A percentile compares a stretch with the other conserved stretches of the same genome.
Conservation (phyloP, 768 basidiomycete species). For the Podaxis mareebaensis region DNA sequence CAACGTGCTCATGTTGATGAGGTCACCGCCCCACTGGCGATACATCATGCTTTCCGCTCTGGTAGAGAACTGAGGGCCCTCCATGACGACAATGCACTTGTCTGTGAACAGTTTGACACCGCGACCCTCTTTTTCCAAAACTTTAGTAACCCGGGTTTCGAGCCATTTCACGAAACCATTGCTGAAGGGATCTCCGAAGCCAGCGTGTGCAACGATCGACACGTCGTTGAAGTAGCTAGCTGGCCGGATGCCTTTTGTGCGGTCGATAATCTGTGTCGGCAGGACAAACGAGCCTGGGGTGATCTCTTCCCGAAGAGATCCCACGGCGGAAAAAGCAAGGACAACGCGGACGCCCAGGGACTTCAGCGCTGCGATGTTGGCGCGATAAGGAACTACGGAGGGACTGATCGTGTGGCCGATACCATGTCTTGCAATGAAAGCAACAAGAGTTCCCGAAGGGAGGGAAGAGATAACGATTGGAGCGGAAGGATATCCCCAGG, state of each 20-base stretch:
- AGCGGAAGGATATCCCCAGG: slow-evolving; percentile 91
- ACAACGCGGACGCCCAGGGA: slow-evolving; percentile 86
- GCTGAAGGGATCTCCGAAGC: slow-evolving; percentile 93
- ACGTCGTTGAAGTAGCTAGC: slow-evolving; percentile 85
- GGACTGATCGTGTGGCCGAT: slow-evolving; percentile 77
- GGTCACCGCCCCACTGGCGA: slow-evolving; percentile 85
- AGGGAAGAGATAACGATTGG: slow-evolving; percentile 92
- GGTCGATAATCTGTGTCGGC: slow-evolving; percentile 92
- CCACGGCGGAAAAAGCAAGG: slow-evolving; percentile 94
- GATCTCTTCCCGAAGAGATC: slow-evolving; percentile 92
- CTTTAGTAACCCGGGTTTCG: slow-evolving; percentile 60
- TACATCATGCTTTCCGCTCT: slow-evolving; percentile 96
- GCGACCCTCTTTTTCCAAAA: slow-evolving; percentile 57
- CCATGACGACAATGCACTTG: slow-evolving; percentile 93
- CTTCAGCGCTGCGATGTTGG: slow-evolving; percentile 96
- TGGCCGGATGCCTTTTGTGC: slow-evolving; percentile 92
- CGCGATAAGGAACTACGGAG: slow-evolving; percentile 78
- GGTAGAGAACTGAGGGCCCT: slow-evolving; percentile 98
- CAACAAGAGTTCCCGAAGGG: slow-evolving; percentile 76
- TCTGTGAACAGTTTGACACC: slow-evolving; percentile 74
- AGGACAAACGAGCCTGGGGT: slow-evolving; percentile 86
- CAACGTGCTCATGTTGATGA: slow-evolving; percentile 97
- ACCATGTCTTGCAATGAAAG: slow-evolving; percentile 93
- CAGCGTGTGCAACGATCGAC: slow-evolving; percentile 84
- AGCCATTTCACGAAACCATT: slow-evolving; percentile 64